phyloP scores from a whole-genome alignment of 192 early-diverging fungal species.

The Backusella parvicylindrica region DNA sequence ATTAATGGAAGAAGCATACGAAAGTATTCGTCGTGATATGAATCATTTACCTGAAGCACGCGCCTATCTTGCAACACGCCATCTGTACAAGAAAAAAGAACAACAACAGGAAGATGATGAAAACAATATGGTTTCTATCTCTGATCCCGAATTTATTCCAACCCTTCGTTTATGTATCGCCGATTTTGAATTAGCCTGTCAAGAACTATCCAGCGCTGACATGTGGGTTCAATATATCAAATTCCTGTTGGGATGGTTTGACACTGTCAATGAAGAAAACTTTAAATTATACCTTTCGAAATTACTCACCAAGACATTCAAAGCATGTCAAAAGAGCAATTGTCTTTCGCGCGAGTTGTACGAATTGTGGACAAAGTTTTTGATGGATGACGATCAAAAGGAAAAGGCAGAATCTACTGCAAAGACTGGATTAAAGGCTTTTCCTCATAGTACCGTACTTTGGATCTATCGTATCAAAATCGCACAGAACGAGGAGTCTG shows the following conservation, averaged over 20 bases:
- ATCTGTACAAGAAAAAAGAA: constrained; percentile 46
- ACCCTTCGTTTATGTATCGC: constrained; percentile 39
- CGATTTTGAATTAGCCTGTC: constrained; percentile 44
- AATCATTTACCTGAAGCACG: constrained; percentile 48
- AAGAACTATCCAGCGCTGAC: constrained; percentile 35
- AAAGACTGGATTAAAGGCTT: constrained; percentile 28
- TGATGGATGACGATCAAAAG: neutral
- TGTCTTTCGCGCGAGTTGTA: constrained; percentile 50
- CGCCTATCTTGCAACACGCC: constrained; percentile 51
- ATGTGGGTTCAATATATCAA: constrained; percentile 63
- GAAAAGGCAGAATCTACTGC: constrained; percentile 26
- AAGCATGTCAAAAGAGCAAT: constrained; percentile 38
- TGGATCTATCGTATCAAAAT: constrained; percentile 39
- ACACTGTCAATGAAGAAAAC: constrained; percentile 46
- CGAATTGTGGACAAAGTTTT: constrained; percentile 44
- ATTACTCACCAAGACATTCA: constrained; percentile 50
- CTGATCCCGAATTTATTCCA: constrained; percentile 26
- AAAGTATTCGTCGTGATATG: constrained; percentile 59
- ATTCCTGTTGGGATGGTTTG: constrained; percentile 54
- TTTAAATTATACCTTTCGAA: constrained; percentile 60
- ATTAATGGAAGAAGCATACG: constrained; percentile 44
- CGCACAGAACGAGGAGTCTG: constrained; percentile 12
- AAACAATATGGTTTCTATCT: constrained; percentile 15
- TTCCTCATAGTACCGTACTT: constrained; percentile 39
- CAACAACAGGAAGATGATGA: constrained; percentile 40